Base-by-base conservation (phyloP, 140 eudicot genomes). In the Ambrosia hybrid region DNA sequence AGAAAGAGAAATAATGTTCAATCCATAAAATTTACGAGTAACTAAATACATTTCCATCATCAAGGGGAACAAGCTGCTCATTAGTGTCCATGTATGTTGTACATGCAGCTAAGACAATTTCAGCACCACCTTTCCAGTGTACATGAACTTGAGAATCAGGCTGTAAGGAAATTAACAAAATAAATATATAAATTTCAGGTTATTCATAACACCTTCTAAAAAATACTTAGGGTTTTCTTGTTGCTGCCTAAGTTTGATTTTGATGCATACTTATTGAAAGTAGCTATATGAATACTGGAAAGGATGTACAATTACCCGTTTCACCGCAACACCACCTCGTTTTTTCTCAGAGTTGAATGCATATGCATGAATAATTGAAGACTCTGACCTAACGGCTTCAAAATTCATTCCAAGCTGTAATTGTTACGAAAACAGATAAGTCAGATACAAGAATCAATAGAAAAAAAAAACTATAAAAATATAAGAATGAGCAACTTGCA, bases 51-150 rank as follows among this genome's bases (percentile, higher is more conserved):
- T 92, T 80, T 49, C 65, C 83, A 64, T 87, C 92, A 69, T 81
- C 83, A 70, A 89, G 80, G 51, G 83, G 74, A 14, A 78, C 80
- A 52, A 82, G 66, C 49, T 70, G 57, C 69, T 77, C 92, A 70
- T 84, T 71, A 53, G 60, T 84, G 82, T 85, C 95, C 65, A 92
- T 78, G 81, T 83, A 92, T 61, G 85, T 68, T 14, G 95, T 79
- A 61, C 98, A 92, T 67, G 73, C 84, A 59, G 89, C 95, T 65
- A 92, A 79, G 13, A 92, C 92, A 2, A 92, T 89, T 83, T 89
- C 98, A 34, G 98, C 96, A 68, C 96, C 98, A 17, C 98, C 96
- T 82, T 92, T 92, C 98, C 98, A 92, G 62, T 92, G 98, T 62
- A 92, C 77, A 73, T 80, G 86, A 69, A 89, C 82, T 37, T 81